Conservation (phyloP, 148 eudicot species). For the Rhododendron williamsianum region DNA sequence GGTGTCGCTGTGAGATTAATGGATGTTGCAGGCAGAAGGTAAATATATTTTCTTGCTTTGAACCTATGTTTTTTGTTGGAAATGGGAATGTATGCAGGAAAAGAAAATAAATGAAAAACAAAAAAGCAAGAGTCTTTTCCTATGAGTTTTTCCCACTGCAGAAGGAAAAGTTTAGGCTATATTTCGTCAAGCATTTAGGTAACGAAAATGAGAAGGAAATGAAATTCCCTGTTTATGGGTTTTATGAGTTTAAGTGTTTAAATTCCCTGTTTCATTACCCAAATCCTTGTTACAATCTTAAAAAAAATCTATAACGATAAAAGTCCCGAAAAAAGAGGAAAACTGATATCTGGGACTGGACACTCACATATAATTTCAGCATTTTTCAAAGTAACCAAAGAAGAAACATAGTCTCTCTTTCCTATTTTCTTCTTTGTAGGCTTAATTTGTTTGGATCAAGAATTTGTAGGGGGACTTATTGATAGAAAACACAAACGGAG, state of each 20-base stretch:
- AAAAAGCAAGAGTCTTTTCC: neutral
- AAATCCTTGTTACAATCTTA: neutral
- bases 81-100: neutral
- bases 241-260: too few relatives aligned
- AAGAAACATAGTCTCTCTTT: neutral
- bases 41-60: conserved; percentile 6
- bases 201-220: neutral
- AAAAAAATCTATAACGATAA: neutral
- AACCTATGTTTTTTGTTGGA: neutral
- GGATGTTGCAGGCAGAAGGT: conserved; percentile 89
- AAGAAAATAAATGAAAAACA: too few relatives aligned
- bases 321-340: neutral
- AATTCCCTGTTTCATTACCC: neutral
- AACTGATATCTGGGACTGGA: neutral
- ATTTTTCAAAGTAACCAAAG: neutral
- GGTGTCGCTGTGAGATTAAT: conserved; percentile 77
- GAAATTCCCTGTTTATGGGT: neutral
- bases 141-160: too few relatives aligned
- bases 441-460: neutral
- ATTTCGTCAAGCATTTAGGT: neutral
- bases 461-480: neutral
- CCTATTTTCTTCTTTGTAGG: neutral
- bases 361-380: neutral
- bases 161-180: neutral
- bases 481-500: neutral